Base-by-base conservation (phyloP, 257 asterid species). In the Craterostigma plantagineum region DNA sequence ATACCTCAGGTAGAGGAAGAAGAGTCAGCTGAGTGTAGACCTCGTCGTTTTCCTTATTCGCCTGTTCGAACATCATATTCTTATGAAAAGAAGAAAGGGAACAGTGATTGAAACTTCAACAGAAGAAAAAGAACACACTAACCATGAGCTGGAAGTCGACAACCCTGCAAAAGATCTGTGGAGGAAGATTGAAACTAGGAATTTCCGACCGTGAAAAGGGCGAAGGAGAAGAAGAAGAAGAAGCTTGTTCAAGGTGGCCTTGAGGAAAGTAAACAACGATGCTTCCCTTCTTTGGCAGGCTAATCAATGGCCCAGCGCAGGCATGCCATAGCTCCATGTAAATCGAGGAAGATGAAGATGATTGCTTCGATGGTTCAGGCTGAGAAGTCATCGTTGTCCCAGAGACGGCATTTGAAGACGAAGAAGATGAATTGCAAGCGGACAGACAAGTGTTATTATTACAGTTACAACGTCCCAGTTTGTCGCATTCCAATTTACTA, bases 1-100 rank as follows among this genome's bases (percentile, higher is more conserved):
- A n/a, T 72, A 90, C 99, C 87, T 83, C 92, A 36, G 79, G 61
- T 11, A 76, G 52, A 60, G 96, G 96, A 35, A 77, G 84, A 30
- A 90, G 74, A 49, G 69, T 72, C 44, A 90, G 78, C 76, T 75
- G 93, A 37, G 92, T 84, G 54, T 74, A 83, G 45, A 90, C 96
- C 77, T 90, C 99, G 62, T 90, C 99, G 62, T 79, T 90, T 65
- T 90, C 95, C 77, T 75, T 79, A 59, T 83, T 90, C 14, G 94
- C 96, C 99, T 90, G 70, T 61, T 51, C 43, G 3, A n/a, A n/a
- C n/a, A n/a, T n/a, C 13, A 13, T 10, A 3, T 2, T 37, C 3
- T 13, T 37, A 10, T 3, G n/a, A 8, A 37, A 10, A 37, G 3
- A 13, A 13, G 3, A n/a, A n/a, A n/a, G n/a, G n/a, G n/a, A 6